Percentiles rank a stretch among this genome's conserved stretches.
Conservation (phyloP, 768 basidiomycete genomes). For the Fistulinella prunicolor region DNA sequence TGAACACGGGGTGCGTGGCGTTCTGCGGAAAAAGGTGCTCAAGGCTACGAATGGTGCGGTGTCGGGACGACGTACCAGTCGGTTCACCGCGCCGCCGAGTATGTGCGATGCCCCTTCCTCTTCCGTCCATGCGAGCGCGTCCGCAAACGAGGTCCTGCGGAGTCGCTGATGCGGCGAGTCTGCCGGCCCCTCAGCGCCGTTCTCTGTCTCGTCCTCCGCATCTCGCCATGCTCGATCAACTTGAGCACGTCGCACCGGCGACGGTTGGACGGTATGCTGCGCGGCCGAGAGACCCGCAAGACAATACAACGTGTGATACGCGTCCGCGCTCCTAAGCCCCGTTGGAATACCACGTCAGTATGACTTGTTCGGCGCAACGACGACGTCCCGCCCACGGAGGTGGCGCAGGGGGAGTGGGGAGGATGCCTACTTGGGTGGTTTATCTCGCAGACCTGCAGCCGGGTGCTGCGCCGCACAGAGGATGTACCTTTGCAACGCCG, state of each 20-base stretch:
- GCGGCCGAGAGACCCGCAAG: slow-evolving; percentile 86
- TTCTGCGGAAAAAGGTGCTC: slow-evolving; percentile 52
- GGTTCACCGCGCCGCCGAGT: slow-evolving; percentile 60
- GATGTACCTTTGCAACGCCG: slow-evolving; percentile 84
- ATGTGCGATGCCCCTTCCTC: slow-evolving; percentile 55
- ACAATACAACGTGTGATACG: slow-evolving; percentile 94
- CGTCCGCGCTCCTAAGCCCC: slow-evolving; percentile 67
- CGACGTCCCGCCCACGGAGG: too few species aligned
- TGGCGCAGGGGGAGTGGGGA: too few species aligned
- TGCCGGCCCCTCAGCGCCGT: slow-evolving; percentile 11
- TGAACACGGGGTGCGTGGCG: slow-evolving; percentile 78
- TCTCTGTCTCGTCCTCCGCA: slow-evolving; percentile 13
- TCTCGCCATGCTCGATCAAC: slow-evolving; percentile 40
- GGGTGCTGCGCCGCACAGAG: slow-evolving; percentile 83
- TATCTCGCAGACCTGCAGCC: slow-evolving; percentile 87
- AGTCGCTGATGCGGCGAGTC: slow-evolving; percentile 23
- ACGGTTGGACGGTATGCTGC: slow-evolving; percentile 71
- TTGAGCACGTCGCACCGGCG: slow-evolving; percentile 34
- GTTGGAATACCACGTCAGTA: not conserved
- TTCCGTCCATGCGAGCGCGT: slow-evolving; percentile 63
- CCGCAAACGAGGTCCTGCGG: slow-evolving; percentile 48
- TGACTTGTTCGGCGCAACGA: too few species aligned
- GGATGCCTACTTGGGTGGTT: slow-evolving; percentile 77
- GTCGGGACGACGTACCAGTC: slow-evolving; percentile 48
- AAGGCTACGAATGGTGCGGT: not conserved